A percentile compares a stretch with the other conserved stretches of the same genome.
Conservation (phyloP, 176 grass and related monocot species). For the Panicum miliaceum region DNA sequence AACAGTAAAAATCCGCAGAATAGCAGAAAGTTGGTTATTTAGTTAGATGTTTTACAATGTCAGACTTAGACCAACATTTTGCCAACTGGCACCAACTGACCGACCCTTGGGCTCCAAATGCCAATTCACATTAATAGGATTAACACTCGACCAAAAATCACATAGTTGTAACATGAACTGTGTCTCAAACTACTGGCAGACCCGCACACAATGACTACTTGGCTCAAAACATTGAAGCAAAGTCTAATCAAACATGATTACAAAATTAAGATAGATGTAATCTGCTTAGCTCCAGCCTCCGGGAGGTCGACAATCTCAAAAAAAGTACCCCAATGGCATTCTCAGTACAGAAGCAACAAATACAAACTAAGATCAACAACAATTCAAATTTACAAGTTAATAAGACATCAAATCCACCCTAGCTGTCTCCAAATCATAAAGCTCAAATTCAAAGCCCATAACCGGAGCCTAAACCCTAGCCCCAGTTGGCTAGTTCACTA, state of each 20-base stretch:
- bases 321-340: background rate
- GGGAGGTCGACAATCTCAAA: background rate
- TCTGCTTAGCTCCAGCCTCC: background rate
- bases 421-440: conserved; percentile 3
- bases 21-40: background rate
- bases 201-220: background rate
- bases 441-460: conserved; percentile 19
- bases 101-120: background rate
- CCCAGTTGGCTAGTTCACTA: background rate
- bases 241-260: background rate
- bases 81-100: background rate
- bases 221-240: background rate
- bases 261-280: background rate
- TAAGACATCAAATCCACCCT: background rate
- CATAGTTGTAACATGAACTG: conserved; percentile 10
- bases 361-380: background rate
- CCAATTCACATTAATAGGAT: background rate
- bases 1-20: background rate
- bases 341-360: background rate
- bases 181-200: background rate
- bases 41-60: background rate
- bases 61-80: background rate
- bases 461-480: conserved; percentile 35
- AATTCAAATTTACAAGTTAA: background rate
- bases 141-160: background rate